Base-by-base conservation (phyloP, 108 stramenopile species). In the Epipyxis sp. region DNA sequence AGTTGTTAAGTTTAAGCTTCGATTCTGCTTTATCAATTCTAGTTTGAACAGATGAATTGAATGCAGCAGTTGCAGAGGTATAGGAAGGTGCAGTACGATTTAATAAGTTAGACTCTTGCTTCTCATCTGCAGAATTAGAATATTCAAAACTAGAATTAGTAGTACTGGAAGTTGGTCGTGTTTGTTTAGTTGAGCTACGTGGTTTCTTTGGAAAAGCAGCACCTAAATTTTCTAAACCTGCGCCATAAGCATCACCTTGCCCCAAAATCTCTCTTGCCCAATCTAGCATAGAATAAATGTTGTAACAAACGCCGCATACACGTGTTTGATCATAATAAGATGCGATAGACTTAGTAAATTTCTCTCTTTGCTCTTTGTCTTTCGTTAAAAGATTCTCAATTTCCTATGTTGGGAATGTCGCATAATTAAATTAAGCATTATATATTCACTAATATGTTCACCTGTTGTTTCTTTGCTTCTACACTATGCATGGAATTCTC, bases 261-360 rank as follows among this genome's bases (percentile, higher is more conserved):
- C 43, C 10, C 44, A 74, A 42, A 13, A 74, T 27, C 3, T 6
- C 32, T 6, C 71, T 13, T 13, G 71, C 71, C 71, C 71, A 74
- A 57, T 74, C 71, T 37, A 74, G 71, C 40, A 13, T 27, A 39
- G 10, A 29, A 37, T 74, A 74, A 29, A 39, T 42, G 20, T 74
- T 39, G 34, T 57, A 54, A 74, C 71, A 74, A 29, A 39, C 34
- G 27, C 10, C 10, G 34, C 71, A 74, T 16, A 74, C 71, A 42
- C 71, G 71, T 42, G 43, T 42, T 13, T 6, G 44, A 27, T 74
- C 71, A 57, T 74, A 74, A 37, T 74, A 37, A 10, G 35, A 6
- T 3, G 65, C 13, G 16, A 25, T 13, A 41, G 20, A 20, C 29
- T 16, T 37, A 68, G 20, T 68, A 16, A 68, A 68, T 20, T 37